Conservation (phyloP, 768 basidiomycete genomes). For the Tulasnella sp. region DNA sequence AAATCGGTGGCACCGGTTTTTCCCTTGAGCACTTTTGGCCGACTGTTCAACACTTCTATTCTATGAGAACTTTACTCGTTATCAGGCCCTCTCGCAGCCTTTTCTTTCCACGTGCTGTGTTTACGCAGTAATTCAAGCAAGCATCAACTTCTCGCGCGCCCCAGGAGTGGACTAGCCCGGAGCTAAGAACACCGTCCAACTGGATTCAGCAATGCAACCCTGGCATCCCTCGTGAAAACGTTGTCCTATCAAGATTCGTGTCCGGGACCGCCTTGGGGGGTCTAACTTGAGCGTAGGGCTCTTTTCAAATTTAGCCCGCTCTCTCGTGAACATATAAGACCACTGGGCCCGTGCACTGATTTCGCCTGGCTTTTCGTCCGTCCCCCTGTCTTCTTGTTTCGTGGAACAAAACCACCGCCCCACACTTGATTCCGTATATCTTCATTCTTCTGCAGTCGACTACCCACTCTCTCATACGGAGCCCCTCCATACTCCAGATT, state of each 20-base stretch:
- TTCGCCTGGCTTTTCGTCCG: not conserved
- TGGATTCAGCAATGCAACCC: not conserved
- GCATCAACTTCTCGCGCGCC: not conserved
- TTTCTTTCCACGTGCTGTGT: conserved; percentile 1
- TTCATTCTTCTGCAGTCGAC: not conserved
- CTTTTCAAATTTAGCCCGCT: not conserved
- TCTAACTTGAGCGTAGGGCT: not conserved
- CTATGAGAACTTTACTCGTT: not conserved
- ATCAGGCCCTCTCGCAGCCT: not conserved
- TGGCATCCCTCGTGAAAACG: not conserved
- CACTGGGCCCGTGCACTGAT: not conserved
- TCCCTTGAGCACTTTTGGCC: not conserved
- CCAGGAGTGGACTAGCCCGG: not conserved
- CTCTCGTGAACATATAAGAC: not conserved
- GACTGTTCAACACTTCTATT: not conserved
- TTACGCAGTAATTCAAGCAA: not conserved
- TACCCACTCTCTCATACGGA: not conserved
- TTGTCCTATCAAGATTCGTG: not conserved
- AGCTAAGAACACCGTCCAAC: not conserved
- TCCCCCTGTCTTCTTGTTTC: not conserved
- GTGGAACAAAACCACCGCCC: not conserved
- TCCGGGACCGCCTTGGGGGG: not conserved
- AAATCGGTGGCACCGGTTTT: not conserved
- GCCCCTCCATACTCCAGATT: not conserved
- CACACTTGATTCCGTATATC: not conserved